Evolutionary conservation across 495 filamentous ascomycete genomes (phyloP).

Genomic region (Penicillium antarcticum): DNA sequence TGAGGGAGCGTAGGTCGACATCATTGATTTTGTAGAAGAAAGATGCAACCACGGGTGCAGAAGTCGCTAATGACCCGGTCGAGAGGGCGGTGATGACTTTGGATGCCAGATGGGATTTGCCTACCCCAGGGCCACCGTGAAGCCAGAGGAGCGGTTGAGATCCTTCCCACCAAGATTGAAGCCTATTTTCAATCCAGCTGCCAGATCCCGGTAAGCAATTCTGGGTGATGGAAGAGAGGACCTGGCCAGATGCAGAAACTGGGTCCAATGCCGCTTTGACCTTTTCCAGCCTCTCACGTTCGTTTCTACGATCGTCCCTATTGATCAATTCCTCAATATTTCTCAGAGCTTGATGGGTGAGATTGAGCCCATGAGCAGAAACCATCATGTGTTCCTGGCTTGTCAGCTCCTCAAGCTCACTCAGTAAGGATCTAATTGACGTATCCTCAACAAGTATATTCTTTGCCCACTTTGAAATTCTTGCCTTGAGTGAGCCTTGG

Average conservation of each 20-base stretch:
- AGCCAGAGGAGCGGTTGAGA: slow-evolving; percentile 26
- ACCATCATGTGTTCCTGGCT: slow-evolving; percentile 7
- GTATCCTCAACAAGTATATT: slow-evolving; percentile 2
- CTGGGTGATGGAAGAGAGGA: neutral
- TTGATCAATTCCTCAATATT: neutral
- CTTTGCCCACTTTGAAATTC: slow-evolving; percentile 3
- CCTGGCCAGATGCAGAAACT: slow-evolving; percentile 1
- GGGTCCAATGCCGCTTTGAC: neutral
- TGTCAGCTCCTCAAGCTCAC: slow-evolving; percentile 6
- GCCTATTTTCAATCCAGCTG: slow-evolving; percentile 6
- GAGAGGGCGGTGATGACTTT: slow-evolving; percentile 17
- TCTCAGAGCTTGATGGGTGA: slow-evolving; percentile 4
- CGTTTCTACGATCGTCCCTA: too few relatives aligned
- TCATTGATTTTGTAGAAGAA: slow-evolving; percentile 32
- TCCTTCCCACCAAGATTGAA: slow-evolving; percentile 4
- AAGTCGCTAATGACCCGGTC: neutral
- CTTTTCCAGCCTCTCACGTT: too few relatives aligned
- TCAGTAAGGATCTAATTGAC: neutral
- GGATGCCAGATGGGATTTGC: slow-evolving; percentile 30
- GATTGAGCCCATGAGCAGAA: slow-evolving; percentile 1
- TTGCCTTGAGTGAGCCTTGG: slow-evolving; percentile 7
- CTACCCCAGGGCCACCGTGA: slow-evolving; percentile 28
- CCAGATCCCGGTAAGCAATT: slow-evolving; percentile 4
- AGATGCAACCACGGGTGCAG: slow-evolving; percentile 15
- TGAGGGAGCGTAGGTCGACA: slow-evolving; percentile 22